Base-by-base conservation (phyloP, 345 rosid species). In the Clausena lansium region DNA sequence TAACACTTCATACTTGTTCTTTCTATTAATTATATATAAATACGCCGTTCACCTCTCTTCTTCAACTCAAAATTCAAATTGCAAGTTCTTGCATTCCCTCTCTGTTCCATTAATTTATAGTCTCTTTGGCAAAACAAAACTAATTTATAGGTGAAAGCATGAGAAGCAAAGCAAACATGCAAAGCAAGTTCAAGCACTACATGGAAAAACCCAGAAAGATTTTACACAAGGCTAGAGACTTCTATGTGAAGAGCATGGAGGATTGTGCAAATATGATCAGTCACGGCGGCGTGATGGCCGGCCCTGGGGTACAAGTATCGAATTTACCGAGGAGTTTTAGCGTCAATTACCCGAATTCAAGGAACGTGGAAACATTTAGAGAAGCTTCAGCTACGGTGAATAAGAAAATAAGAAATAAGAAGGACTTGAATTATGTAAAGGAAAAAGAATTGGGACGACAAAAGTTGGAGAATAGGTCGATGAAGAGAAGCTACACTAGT, bases 401-500 rank as follows among this genome's bases (percentile, higher is more conserved):
- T 6, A 79, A 59, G n/a, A 74, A 55, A 52, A 33, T 39, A 6
- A 60, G 19, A 35, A 32, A 2, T 19, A 41, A 33, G 33, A 27
- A n/a, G 32, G 69, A 8, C n/a, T 68, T 38, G 65, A 24, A 70
- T 22, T 13, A 15, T 17, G 66, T 15, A 24, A 38, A 24, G 36
- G 28, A 67, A n/a, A 36, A 58, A 17, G 65, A 73, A 38, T 47
- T 47, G 30, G 22, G 22, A 55, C 47, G 52, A 57, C 19, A 55
- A 8, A 41, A 69, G 33, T 35, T 55, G 75, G 79, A 74, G 67
- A 63, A 28, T 9, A 38, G 28, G 17, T 68, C 70, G 15, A 66
- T 61, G 79, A 67, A 33, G 28, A 83, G 88, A 81, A 86, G 89
- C 67, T 83, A 84, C 25, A 73, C 67, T 1, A 86, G 88, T 64